Percentiles rank a stretch among this genome's conserved stretches.
These are phyloP conservation scores for Magnolia sinica DNA, from an alignment of 164 flowering plant species.

Conservation along the genomic window DNA sequence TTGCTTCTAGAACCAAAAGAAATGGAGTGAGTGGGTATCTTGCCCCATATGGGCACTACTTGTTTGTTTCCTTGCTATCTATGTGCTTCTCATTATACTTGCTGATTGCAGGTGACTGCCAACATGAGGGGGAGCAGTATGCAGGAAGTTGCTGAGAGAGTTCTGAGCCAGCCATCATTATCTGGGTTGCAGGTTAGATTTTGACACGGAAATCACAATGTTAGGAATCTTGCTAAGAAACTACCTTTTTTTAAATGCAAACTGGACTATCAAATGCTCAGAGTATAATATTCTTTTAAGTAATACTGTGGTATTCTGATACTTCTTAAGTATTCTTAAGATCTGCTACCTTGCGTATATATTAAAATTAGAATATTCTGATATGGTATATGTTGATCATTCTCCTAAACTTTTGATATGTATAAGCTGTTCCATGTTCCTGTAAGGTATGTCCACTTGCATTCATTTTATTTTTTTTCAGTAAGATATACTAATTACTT, in stretches of 20 bases:
- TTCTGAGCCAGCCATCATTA: constrained; percentile 71
- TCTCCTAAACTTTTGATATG: too few relatives aligned
- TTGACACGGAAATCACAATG: neutral
- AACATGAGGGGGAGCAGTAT: constrained; percentile 92
- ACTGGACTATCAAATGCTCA: neutral
- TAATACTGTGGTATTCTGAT: too few relatives aligned
- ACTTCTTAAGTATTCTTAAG: too few relatives aligned
- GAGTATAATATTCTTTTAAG: neutral
- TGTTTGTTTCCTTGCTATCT: neutral
- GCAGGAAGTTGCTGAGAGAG: constrained; percentile 82
- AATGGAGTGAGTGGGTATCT: neutral
- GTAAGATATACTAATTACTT: too few relatives aligned
- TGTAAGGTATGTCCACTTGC: too few relatives aligned
- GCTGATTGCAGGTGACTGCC: constrained; percentile 66
- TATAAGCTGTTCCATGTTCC: too few relatives aligned
- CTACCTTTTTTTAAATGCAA: neutral
- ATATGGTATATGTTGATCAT: too few relatives aligned
- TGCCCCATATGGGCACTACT: neutral
- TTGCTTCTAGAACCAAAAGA: neutral
- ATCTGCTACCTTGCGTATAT: too few relatives aligned
- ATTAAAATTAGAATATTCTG: too few relatives aligned
- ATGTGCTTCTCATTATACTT: constrained; percentile 5
- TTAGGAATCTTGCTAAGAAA: neutral
- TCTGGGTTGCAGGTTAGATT: constrained; percentile 80
- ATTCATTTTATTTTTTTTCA: too few relatives aligned